A percentile compares a stretch with the other conserved stretches of the same genome.
phyloP scores from a whole-genome alignment of 2,329 filamentous ascomycete genomes.

The Ascocoryne sarcoides region DNA sequence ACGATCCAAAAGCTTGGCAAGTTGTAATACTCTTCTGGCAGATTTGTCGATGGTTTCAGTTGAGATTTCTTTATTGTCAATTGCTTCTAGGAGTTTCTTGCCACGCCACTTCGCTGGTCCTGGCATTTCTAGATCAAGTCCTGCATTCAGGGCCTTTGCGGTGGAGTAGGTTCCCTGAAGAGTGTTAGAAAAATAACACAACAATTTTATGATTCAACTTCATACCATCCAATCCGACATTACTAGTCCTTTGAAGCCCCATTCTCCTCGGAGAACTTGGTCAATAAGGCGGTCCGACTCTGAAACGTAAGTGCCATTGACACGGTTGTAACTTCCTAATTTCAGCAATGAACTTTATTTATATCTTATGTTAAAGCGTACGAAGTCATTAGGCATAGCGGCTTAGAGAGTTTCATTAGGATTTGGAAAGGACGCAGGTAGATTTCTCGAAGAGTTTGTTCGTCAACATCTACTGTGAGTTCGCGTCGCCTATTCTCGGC shows the following conservation, averaged over 20 bases:
- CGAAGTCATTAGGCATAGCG: slow-evolving; percentile 26
- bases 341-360: no score
- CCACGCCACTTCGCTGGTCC: slow-evolving; percentile 23
- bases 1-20: background rate
- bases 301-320: slow-evolving; percentile 25
- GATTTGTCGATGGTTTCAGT: slow-evolving; percentile 6
- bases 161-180: slow-evolving; percentile 49
- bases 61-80: slow-evolving; percentile 1
- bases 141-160: slow-evolving; percentile 40
- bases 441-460: slow-evolving; percentile 25
- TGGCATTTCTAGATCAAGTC: slow-evolving; percentile 30
- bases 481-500: slow-evolving; percentile 22
- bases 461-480: slow-evolving; percentile 21
- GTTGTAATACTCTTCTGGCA: slow-evolving; percentile 3
- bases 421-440: slow-evolving; percentile 28
- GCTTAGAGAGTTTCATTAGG: slow-evolving; percentile 14
- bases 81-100: slow-evolving; percentile 6
- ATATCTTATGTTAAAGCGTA: no score
- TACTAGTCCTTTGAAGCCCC: slow-evolving; percentile 26
- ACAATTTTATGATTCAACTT: no score
- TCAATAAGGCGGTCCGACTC: slow-evolving; percentile 21
- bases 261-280: slow-evolving; percentile 26
- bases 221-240: slow-evolving; percentile 30
- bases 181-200: no score
- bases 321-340: slow-evolving; percentile 28